A percentile compares a stretch with the other conserved stretches of the same genome.
Conservation (phyloP, 2,329 filamentous ascomycete species). For the Phoma sp. region DNA sequence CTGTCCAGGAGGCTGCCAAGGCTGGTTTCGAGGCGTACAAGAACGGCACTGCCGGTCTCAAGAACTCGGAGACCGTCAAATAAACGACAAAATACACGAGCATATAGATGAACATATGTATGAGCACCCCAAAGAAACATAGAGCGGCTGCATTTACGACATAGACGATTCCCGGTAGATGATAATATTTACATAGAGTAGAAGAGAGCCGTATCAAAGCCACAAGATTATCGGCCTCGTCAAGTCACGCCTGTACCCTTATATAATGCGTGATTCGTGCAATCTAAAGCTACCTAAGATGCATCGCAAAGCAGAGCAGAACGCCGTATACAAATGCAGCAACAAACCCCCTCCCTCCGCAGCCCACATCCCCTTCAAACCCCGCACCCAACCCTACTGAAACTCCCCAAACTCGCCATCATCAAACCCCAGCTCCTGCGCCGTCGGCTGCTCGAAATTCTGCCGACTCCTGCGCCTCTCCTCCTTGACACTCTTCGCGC, state of each 20-base stretch:
- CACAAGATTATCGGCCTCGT: no score
- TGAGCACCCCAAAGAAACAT: not conserved
- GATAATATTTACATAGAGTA: slow-evolving; percentile 2
- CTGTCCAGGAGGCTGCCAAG: slow-evolving; percentile 71
- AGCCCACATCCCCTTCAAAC: no score
- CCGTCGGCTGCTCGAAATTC: slow-evolving; percentile 48
- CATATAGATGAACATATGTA: not conserved
- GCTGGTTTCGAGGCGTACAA: slow-evolving; percentile 57
- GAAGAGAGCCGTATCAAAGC: not conserved
- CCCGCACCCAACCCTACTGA: slow-evolving; percentile 47
- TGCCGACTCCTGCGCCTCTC: slow-evolving; percentile 62
- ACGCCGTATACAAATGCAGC: no score
- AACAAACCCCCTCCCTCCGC: no score
- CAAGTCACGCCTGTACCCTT: no score
- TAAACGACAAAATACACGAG: slow-evolving; percentile 9
- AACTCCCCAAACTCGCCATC: slow-evolving; percentile 91
- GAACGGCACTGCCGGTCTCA: slow-evolving; percentile 50
- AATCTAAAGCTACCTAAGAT: no score
- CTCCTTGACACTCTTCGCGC: slow-evolving; percentile 65
- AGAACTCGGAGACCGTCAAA: slow-evolving; percentile 21
- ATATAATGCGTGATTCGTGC: no score
- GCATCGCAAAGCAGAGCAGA: no score
- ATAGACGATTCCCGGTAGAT: slow-evolving; percentile 20
- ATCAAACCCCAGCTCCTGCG: slow-evolving; percentile 77
- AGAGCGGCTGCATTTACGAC: slow-evolving; percentile 8